Conservation (phyloP, 495 filamentous ascomycete genomes). For the Talaromyces nanjingensis region DNA sequence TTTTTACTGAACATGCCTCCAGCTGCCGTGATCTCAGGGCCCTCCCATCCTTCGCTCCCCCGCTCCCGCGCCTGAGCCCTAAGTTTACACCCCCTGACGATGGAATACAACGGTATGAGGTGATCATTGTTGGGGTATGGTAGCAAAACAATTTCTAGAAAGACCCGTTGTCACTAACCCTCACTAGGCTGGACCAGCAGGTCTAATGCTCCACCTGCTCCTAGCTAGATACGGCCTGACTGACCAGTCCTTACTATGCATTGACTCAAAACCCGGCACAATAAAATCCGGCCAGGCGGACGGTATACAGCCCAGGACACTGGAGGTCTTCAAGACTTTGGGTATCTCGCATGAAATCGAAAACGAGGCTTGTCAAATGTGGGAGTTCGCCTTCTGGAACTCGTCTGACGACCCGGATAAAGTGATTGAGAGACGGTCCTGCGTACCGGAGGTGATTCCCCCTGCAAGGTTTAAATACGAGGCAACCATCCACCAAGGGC, state of each 20-base stretch:
- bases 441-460: slow-evolving; percentile 22
- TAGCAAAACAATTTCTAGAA: not conserved
- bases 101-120: slow-evolving; percentile 17
- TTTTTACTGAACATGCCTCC: too few species aligned
- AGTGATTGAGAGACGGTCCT: slow-evolving; percentile 23
- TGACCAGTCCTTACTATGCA: slow-evolving; percentile 20
- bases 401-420: too few species aligned
- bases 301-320: too few species aligned
- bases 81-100: slow-evolving; percentile 12
- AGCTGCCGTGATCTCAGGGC: too few species aligned
- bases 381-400: too few species aligned
- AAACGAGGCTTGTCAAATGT: too few species aligned
- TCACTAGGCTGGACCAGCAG: slow-evolving; percentile 24
- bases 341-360: too few species aligned
- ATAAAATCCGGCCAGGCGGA: too few species aligned
- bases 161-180: too few species aligned
- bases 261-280: slow-evolving; percentile 20
- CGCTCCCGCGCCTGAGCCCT: slow-evolving; percentile 18
- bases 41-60: slow-evolving; percentile 14
- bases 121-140: slow-evolving; percentile 16
- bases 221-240: slow-evolving; percentile 28
- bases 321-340: too few species aligned
- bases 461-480: slow-evolving; percentile 24
- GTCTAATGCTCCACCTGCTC: slow-evolving; percentile 23
- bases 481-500: slow-evolving; percentile 25